Conservation (phyloP, 2,329 filamentous ascomycete species). For the Massarina eburnea region DNA sequence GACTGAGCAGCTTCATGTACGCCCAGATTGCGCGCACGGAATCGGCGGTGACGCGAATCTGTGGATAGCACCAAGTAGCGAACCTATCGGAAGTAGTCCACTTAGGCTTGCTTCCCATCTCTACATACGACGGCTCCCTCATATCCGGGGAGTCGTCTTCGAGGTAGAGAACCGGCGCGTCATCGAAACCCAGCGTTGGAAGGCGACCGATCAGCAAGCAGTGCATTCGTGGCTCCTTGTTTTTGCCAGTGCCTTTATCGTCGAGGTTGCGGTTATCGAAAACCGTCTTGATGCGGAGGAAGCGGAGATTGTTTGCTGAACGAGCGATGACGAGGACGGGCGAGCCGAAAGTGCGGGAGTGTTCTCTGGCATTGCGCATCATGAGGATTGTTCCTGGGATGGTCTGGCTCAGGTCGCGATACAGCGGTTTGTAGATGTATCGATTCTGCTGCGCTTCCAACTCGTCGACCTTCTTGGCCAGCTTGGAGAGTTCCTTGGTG, state of each 20-base stretch:
- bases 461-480: slow-evolving; percentile 8
- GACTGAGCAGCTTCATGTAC: no score
- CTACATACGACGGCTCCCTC: slow-evolving; percentile 21
- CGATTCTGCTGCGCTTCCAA: slow-evolving; percentile 25
- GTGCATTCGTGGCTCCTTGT: not conserved
- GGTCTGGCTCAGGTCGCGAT: slow-evolving; percentile 9
- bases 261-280: slow-evolving; percentile 13
- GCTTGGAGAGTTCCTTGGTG: slow-evolving; percentile 10
- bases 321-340: slow-evolving; percentile 16
- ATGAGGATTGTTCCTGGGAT: slow-evolving; percentile 17
- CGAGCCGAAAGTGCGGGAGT: slow-evolving; percentile 15
- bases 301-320: slow-evolving; percentile 15
- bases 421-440: slow-evolving; percentile 23
- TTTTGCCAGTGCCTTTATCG: not conserved
- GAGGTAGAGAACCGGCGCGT: slow-evolving; percentile 16
- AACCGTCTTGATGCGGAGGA: slow-evolving; percentile 17
- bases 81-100: slow-evolving; percentile 5
- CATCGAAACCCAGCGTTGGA: slow-evolving; percentile 7
- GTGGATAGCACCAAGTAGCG: slow-evolving; percentile 23
- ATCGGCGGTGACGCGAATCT: no score
- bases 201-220: slow-evolving; percentile 12
- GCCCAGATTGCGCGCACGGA: no score
- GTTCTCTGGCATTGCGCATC: slow-evolving; percentile 10
- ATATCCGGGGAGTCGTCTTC: slow-evolving; percentile 14
- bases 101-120: slow-evolving; percentile 6